These are phyloP conservation scores for Bruguiera hainesii DNA, from an alignment of 441 rosid genomes.

Conservation along the genomic window DNA sequence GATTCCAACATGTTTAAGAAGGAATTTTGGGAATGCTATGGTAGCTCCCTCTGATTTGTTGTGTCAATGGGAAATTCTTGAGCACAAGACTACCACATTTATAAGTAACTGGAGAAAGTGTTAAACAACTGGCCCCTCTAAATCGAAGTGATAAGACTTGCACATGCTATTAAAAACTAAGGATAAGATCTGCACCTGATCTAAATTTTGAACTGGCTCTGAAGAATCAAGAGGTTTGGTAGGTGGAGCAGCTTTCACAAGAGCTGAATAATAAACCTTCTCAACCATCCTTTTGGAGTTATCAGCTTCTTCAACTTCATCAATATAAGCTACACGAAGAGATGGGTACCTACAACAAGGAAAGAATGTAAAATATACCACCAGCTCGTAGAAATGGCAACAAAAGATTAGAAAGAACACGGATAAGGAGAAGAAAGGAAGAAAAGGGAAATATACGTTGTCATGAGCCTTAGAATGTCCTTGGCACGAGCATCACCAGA, in stretches of 20 bases:
- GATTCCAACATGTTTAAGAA: not conserved
- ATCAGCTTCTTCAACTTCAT: constrained; percentile 71
- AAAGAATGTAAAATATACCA: constrained; percentile 42
- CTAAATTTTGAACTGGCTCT: constrained; percentile 58
- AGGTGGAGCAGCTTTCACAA: constrained; percentile 76
- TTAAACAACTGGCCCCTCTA: not conserved
- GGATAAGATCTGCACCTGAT: constrained; percentile 47
- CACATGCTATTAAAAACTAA: not conserved
- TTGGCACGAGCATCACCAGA: constrained; percentile 50
- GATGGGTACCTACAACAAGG: constrained; percentile 62
- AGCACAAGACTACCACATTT: not conserved
- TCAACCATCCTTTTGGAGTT: constrained; percentile 43
- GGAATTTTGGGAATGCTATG: not conserved
- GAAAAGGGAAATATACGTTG: constrained; percentile 43
- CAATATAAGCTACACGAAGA: constrained; percentile 83
- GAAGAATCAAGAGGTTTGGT: constrained; percentile 61
- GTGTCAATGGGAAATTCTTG: not conserved
- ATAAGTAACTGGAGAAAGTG: no score
- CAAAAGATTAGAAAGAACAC: constrained; percentile 17
- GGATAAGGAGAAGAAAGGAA: not conserved
- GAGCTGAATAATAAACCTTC: constrained; percentile 75
- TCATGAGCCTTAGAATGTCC: constrained; percentile 79
- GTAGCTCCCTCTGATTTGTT: constrained; percentile 1
- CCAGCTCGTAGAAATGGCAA: constrained; percentile 14
- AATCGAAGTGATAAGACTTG: constrained; percentile 28